Evolutionary conservation across 495 filamentous ascomycete genomes (phyloP).

Genomic region (Penicillium dipodomyicola): DNA sequence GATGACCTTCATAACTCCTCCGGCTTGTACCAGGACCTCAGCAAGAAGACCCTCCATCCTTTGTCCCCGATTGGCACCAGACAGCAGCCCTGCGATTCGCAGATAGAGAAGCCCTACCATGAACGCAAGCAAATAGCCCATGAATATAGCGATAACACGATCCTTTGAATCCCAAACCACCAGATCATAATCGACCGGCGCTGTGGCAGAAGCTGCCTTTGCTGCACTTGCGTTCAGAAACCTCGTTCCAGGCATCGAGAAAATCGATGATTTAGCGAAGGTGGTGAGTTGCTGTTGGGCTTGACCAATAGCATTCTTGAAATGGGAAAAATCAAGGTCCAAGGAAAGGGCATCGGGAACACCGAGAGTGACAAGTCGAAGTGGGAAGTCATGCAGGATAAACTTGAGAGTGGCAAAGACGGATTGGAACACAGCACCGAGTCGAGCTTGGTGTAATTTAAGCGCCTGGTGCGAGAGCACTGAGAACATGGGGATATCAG

Average conservation of each 20-base stretch:
- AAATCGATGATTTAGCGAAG: constrained; percentile 21
- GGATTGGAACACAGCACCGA: constrained; percentile 23
- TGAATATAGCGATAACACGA: constrained; percentile 72
- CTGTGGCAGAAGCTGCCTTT: constrained; percentile 20
- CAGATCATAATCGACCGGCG: constrained; percentile 56
- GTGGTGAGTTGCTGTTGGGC: constrained; percentile 24
- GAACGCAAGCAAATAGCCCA: constrained; percentile 76
- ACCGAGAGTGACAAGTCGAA: constrained; percentile 33
- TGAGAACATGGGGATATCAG: constrained; percentile 61
- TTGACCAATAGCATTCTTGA: constrained; percentile 14
- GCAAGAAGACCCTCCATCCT: constrained; percentile 74
- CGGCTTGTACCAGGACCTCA: constrained; percentile 87
- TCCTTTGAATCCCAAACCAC: constrained; percentile 76
- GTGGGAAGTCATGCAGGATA: constrained; percentile 40
- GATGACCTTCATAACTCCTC: constrained; percentile 96
- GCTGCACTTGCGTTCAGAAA: constrained; percentile 27
- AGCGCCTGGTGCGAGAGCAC: constrained; percentile 60
- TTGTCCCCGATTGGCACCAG: constrained; percentile 60
- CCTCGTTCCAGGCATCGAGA: constrained; percentile 25
- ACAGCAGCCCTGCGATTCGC: constrained; percentile 62
- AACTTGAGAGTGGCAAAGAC: constrained; percentile 29
- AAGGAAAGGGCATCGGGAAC: constrained; percentile 23
- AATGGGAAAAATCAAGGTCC: constrained; percentile 16
- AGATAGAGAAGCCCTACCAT: constrained; percentile 75
- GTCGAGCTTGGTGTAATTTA: constrained; percentile 47